phyloP scores from a whole-genome alignment of 441 rosid genomes.

The Euphorbia corollata region DNA sequence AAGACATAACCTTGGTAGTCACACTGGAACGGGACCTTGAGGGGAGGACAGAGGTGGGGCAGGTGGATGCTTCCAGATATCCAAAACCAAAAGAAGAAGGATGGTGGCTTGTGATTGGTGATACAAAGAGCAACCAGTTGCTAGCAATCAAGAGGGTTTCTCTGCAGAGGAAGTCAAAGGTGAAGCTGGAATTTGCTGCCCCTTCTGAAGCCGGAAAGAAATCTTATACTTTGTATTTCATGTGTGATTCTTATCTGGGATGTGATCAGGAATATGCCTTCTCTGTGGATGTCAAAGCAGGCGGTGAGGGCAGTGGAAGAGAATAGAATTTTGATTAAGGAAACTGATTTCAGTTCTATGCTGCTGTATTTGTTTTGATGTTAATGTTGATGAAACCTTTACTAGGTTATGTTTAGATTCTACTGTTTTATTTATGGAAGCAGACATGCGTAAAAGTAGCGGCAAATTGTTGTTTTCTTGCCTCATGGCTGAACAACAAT shows the following conservation, averaged over 20 bases:
- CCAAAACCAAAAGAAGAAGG: slow-evolving; percentile 93
- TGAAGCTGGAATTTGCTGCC: slow-evolving; percentile 67
- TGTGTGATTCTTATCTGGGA: slow-evolving; percentile 87
- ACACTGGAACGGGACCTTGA: slow-evolving; percentile 71
- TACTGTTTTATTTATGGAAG: not conserved
- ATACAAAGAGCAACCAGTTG: slow-evolving; percentile 68
- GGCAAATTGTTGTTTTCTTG: not conserved
- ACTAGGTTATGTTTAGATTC: not conserved
- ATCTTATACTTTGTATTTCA: slow-evolving; percentile 58
- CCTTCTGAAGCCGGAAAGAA: slow-evolving; percentile 65
- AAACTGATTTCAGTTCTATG: not conserved
- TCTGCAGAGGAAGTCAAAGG: slow-evolving; percentile 69
- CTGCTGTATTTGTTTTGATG: not conserved
- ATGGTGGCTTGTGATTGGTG: slow-evolving; percentile 96
- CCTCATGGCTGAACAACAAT: not conserved
- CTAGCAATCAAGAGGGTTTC: slow-evolving; percentile 84
- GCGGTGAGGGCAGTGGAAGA: slow-evolving; percentile 35
- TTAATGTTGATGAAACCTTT: not conserved
- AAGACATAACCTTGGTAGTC: slow-evolving; percentile 60
- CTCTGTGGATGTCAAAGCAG: slow-evolving; percentile 45
- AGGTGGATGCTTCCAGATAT: slow-evolving; percentile 64
- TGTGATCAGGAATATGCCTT: slow-evolving; percentile 81
- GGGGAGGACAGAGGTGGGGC: slow-evolving; percentile 75
- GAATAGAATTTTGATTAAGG: slow-evolving; percentile 8
- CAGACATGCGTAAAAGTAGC: not conserved